Evolutionary conservation across 495 filamentous ascomycete species (phyloP).

Genomic region (Aspergillus olivimuriae): DNA sequence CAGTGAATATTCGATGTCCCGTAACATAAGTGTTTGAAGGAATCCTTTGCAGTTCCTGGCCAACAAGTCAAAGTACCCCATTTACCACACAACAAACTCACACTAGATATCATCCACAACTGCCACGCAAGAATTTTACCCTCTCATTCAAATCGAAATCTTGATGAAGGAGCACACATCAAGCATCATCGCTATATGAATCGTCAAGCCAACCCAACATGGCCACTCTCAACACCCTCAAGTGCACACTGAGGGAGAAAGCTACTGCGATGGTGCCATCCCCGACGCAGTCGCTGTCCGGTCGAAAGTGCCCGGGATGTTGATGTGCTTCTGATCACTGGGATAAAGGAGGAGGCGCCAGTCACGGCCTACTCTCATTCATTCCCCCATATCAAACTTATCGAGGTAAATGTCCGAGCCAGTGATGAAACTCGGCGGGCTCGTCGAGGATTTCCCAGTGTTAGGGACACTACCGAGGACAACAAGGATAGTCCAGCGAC

Average conservation of each 20-base stretch:
- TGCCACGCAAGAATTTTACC: no score
- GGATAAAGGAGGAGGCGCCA: slow-evolving; percentile 59
- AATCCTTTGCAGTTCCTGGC: no score
- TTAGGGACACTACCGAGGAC: slow-evolving; percentile 15
- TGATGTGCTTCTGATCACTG: slow-evolving; percentile 57
- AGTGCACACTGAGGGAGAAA: slow-evolving; percentile 41
- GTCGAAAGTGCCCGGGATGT: slow-evolving; percentile 44
- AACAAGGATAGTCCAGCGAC: slow-evolving; percentile 19
- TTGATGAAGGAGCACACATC: no score
- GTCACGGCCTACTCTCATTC: slow-evolving; percentile 49
- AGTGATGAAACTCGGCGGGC: slow-evolving; percentile 35
- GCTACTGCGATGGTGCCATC: slow-evolving; percentile 22
- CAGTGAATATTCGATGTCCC: no score
- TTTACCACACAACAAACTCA: no score
- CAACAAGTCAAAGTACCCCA: no score
- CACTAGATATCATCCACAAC: no score
- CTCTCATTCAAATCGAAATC: no score
- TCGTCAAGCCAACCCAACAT: no score
- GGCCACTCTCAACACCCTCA: slow-evolving; percentile 47
- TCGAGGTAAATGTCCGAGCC: slow-evolving; percentile 48
- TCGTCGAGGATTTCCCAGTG: no score
- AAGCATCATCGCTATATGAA: no score
- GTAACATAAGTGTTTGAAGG: no score
- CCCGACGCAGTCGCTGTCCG: slow-evolving; percentile 41
- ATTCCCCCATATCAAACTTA: slow-evolving; percentile 47